Conservation (phyloP, 2,329 filamentous ascomycete genomes). For the Phialophora verrucosa region DNA sequence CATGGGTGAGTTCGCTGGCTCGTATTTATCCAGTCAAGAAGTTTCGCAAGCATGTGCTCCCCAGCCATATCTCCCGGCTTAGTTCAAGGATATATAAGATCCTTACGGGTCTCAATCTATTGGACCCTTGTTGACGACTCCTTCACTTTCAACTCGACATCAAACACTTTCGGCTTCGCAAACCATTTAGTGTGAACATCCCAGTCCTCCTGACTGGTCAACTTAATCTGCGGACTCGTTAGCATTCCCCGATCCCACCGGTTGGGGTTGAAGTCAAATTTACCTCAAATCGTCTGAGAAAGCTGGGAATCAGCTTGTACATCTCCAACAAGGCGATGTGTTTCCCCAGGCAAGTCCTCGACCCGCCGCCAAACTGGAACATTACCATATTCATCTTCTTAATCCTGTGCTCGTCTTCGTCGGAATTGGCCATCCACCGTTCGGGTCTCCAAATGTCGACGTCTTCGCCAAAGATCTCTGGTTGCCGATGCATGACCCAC, state of each 20-base stretch:
- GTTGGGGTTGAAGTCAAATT: neutral
- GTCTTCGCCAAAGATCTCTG: constrained; percentile 30
- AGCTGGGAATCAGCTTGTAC: constrained; percentile 27
- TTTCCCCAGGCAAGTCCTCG: constrained; percentile 20
- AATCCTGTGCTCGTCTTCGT: constrained; percentile 1
- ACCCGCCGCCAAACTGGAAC: neutral
- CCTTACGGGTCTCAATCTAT: neutral
- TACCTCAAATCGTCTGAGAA: constrained; percentile 30
- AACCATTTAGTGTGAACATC: neutral
- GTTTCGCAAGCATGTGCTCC: neutral
- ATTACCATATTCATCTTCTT: constrained; percentile 7
- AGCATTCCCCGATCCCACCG: neutral
- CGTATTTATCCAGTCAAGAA: neutral
- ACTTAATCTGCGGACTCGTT: neutral
- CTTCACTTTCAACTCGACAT: neutral
- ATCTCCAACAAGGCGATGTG: constrained; percentile 24
- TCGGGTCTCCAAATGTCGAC: constrained; percentile 38
- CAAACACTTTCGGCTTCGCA: neutral
- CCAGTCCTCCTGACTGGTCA: neutral
- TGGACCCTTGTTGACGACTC: neutral
- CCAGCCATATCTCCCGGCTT: neutral
- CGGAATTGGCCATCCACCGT: constrained; percentile 41
- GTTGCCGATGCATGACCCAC: constrained; percentile 40
- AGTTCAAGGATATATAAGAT: neutral
- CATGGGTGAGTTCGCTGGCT: neutral